These are phyloP conservation scores for Secale cereale DNA, from an alignment of 176 grass and related monocot genomes.

Conservation along the genomic window DNA sequence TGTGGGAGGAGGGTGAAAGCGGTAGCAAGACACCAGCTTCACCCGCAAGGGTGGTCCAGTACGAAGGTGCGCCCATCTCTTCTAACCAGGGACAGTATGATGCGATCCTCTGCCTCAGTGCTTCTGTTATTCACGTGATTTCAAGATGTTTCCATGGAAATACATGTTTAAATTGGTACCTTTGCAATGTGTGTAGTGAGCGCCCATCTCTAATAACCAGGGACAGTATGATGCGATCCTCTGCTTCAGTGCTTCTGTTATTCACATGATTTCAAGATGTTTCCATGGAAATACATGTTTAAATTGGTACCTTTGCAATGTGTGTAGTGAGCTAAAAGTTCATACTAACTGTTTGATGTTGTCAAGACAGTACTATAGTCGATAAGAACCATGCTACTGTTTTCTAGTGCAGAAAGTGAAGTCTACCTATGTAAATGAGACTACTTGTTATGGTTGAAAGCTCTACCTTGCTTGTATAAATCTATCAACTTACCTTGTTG, in stretches of 20 bases:
- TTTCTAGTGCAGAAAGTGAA: neutral
- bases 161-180: too few relatives aligned
- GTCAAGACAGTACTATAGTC: neutral
- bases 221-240: neutral
- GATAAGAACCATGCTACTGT: neutral
- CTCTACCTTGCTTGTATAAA: neutral
- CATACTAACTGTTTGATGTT: neutral
- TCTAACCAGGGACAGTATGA: neutral
- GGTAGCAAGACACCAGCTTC: slow-evolving; percentile 48
- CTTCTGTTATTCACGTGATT: too few relatives aligned
- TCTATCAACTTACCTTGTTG: neutral
- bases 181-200: too few relatives aligned
- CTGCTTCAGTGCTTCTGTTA: neutral
- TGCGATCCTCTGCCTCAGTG: neutral
- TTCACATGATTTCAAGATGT: slow-evolving; percentile 7
- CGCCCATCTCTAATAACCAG: neutral
- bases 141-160: too few relatives aligned
- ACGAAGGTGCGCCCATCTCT: slow-evolving; percentile 59
- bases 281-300: slow-evolving; percentile 1
- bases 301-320: neutral
- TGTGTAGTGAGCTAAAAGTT: neutral
- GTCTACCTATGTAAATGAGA: neutral
- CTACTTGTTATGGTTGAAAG: slow-evolving; percentile 5
- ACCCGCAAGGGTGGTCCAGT: slow-evolving; percentile 91
- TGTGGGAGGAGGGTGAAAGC: slow-evolving; percentile 54